Evolutionary conservation across 345 rosid species (phyloP), one percentile per base, ranked within the genome.

Genomic region (Angophora floribunda): DNA sequence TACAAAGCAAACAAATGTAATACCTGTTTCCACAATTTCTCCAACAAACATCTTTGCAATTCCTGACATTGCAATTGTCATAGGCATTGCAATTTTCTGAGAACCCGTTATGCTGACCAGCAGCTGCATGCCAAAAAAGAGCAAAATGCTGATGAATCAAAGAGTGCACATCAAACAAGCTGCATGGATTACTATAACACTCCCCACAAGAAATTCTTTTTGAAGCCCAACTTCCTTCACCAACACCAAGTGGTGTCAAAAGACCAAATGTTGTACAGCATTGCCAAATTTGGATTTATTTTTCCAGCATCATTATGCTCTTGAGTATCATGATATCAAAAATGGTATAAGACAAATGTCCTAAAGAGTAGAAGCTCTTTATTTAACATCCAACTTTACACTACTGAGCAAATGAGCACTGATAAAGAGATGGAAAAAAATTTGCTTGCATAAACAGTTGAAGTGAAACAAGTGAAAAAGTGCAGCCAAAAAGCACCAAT

Each of bases 1-100:
- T 36, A 41, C 19, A 21, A 86, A 32, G 44, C 59, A 49, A 61
- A 80, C 50, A 57, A 70, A 26, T 21, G 45, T 7, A 86, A 45
- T 82, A 96, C 99, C 99, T 93, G 96, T 96, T 92, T 98, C 99
- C 50, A 98, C 93, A 85, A 97, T 97, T 88, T 98, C 99, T n/a
- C 99, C 99, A n/a, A 97, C 99, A 91, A 97, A 98, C 99, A 98
- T 95, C 92, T 98, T 98, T 15, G 98, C 98, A 52, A 98, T 97
- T 85, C 99, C 99, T 87, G 98, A 97, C 80, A 94, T 96, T 11
- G 93, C 99, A 61, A 96, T 98, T 7, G 95, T 95, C 94, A 98
- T 94, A 26, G 99, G 99, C 87, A 95, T 90, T 19, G 94, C 87
- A 80, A 95, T 92, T 92, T 97, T 98, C 93, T 98, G 99, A 92